Conservation (phyloP, 2,329 filamentous ascomycete genomes). For the Zymoseptoria crescenta region DNA sequence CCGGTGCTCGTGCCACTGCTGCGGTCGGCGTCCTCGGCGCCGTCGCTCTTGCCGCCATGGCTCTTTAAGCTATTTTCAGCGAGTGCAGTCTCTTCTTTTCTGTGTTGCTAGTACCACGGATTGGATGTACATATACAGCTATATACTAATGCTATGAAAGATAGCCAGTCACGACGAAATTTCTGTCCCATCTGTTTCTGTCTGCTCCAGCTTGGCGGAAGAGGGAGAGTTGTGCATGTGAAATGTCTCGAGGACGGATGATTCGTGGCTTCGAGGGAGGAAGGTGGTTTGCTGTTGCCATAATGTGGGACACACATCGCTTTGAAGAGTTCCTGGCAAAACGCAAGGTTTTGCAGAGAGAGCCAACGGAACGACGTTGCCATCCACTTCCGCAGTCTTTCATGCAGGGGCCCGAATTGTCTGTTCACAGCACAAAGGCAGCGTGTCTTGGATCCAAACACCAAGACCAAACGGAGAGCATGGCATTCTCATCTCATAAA, state of each 20-base stretch:
- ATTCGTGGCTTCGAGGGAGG: not conserved
- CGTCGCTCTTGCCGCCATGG: slow-evolving; percentile 23
- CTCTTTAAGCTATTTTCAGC: slow-evolving; percentile 12
- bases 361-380: no score
- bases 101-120: not conserved
- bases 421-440: no score
- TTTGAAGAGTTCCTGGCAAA: no score
- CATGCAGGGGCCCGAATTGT: no score
- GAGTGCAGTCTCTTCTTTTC: not conserved
- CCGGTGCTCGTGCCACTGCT: slow-evolving; percentile 18
- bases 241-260: not conserved
- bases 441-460: no score
- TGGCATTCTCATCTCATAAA: not conserved
- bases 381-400: no score
- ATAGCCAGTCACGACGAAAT: not conserved
- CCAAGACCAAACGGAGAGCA: not conserved
- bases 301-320: no score
- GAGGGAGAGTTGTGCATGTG: not conserved
- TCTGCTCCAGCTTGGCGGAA: not conserved
- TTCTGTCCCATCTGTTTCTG: not conserved
- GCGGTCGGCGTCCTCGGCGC: slow-evolving; percentile 21
- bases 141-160: not conserved
- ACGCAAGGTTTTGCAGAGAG: no score
- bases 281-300: not conserved
- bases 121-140: not conserved